Conservation (phyloP, 2,329 filamentous ascomycete genomes). For the Fusarium coicis region DNA sequence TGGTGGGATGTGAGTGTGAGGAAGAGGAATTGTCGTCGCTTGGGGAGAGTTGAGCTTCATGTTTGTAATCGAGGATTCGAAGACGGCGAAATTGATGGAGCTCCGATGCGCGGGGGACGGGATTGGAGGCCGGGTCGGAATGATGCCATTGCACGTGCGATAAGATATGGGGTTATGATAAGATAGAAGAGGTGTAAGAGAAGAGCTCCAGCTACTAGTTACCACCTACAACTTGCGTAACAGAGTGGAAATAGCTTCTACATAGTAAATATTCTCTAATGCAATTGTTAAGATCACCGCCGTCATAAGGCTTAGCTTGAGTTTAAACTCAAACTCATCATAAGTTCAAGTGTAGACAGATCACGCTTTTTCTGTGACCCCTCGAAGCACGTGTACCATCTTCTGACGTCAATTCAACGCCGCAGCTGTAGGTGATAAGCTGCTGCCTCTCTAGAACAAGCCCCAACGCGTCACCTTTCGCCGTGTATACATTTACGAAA, state of each 20-base stretch:
- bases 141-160: constrained; percentile 47
- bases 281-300: background rate
- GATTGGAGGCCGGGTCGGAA: constrained; percentile 19
- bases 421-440: constrained; percentile 11
- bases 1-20: constrained; percentile 14
- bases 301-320: background rate
- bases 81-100: constrained; percentile 24
- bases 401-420: constrained; percentile 29
- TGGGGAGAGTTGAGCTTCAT: constrained; percentile 16
- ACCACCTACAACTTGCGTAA: background rate
- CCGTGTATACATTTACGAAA: background rate
- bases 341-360: background rate
- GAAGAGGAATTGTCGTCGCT: background rate
- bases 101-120: constrained; percentile 35
- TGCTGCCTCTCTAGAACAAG: constrained; percentile 26
- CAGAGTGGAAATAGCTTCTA: no score
- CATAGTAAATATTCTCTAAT: no score
- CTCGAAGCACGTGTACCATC: constrained; percentile 3
- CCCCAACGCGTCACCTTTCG: constrained; percentile 29
- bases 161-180: constrained; percentile 21
- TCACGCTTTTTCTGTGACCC: background rate
- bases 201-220: background rate
- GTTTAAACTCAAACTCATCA: background rate
- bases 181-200: constrained; percentile 6
- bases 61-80: constrained; percentile 40